Percentiles rank a stretch among this genome's conserved stretches.
Conservation (phyloP, 139 green algal genomes). For the Chlamydomonas schloesseri region DNA sequence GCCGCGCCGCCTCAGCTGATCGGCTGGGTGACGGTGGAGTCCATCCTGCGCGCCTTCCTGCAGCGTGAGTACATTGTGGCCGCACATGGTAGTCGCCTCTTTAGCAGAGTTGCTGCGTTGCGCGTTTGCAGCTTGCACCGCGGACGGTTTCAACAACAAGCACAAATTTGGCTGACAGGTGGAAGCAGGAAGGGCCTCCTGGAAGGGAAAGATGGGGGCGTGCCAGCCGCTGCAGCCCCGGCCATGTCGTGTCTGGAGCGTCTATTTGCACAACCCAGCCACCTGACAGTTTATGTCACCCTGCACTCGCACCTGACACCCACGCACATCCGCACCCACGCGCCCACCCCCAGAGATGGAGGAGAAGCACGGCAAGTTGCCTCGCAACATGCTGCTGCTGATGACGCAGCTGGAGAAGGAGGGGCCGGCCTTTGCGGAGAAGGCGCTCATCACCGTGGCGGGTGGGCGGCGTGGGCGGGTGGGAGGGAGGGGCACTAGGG, state of each 20-base stretch:
- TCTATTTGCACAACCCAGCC: too few relatives aligned
- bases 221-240: too few relatives aligned
- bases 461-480: slow-evolving; percentile 22
- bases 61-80: background rate
- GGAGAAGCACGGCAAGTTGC: slow-evolving; percentile 60
- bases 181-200: too few relatives aligned
- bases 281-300: too few relatives aligned
- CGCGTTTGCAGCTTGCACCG: background rate
- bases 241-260: too few relatives aligned
- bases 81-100: background rate
- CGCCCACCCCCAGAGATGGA: slow-evolving; percentile 60
- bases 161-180: background rate
- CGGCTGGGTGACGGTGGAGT: slow-evolving; percentile 77
- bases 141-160: too few relatives aligned
- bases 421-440: slow-evolving; percentile 66
- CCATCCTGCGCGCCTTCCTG: slow-evolving; percentile 60
- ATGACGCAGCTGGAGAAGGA: slow-evolving; percentile 84
- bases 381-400: slow-evolving; percentile 80
- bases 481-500: too few relatives aligned
- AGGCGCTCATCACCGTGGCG: slow-evolving; percentile 73
- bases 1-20: slow-evolving; percentile 62
- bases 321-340: too few relatives aligned
- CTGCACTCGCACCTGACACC: too few relatives aligned
- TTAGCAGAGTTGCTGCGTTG: background rate
- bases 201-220: too few relatives aligned